phyloP scores from a whole-genome alignment of 2,329 filamentous ascomycete species.

The Penicillium brevicompactum region DNA sequence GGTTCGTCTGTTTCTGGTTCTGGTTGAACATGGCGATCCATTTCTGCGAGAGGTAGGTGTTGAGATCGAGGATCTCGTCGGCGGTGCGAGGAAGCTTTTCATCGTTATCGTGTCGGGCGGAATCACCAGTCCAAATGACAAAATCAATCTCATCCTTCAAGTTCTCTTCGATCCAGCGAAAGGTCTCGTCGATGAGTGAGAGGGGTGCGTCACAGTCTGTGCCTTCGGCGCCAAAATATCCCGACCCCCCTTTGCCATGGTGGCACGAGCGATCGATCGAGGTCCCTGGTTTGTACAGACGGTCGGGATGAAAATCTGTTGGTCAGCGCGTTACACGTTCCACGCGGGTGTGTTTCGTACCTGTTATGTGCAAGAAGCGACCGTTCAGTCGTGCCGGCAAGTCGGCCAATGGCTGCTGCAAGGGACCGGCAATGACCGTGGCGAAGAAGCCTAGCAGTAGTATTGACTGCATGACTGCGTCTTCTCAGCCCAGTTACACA shows the following conservation, averaged over 20 bases:
- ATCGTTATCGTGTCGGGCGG: conserved; percentile 85
- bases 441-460: conserved; percentile 17
- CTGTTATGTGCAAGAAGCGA: conserved; percentile 42
- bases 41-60: conserved; percentile 73
- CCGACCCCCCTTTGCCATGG: conserved; percentile 72
- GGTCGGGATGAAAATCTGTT: conserved; percentile 87
- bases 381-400: conserved; percentile 19
- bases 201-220: conserved; percentile 86
- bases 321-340: background rate
- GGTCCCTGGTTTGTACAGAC: conserved; percentile 78
- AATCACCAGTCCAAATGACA: conserved; percentile 90
- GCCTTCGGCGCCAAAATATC: conserved; percentile 80
- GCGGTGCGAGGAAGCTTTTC: conserved; percentile 74
- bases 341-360: conserved; percentile 14
- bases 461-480: conserved; percentile 20
- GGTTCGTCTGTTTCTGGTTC: conserved; percentile 32
- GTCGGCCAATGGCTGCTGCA: conserved; percentile 16
- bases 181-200: conserved; percentile 80
- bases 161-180: conserved; percentile 81
- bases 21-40: conserved; percentile 71
- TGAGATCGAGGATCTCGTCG: conserved; percentile 75
- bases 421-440: conserved; percentile 15
- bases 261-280: conserved; percentile 77
- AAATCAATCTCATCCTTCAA: conserved; percentile 82
- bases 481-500: conserved; percentile 5